Percentiles rank a stretch among this genome's conserved stretches.
phyloP scores from a whole-genome alignment of 2,329 filamentous ascomycete species.

The Neobulgaria alba region DNA sequence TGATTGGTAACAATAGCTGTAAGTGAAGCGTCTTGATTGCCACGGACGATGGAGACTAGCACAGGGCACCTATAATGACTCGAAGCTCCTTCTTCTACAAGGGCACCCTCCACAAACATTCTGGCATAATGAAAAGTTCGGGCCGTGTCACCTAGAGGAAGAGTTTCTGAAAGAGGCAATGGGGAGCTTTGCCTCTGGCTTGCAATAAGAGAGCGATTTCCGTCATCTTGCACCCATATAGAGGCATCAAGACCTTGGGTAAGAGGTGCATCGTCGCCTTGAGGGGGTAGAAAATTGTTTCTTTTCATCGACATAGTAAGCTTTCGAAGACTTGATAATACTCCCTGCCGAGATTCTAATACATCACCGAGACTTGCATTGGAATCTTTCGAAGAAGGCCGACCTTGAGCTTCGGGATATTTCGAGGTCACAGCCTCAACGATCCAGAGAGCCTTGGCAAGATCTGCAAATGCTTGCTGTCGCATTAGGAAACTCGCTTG shows the following conservation, averaged over 20 bases:
- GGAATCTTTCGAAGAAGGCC: conserved; percentile 13
- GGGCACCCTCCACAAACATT: conserved; percentile 63
- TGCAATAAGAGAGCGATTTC: conserved; percentile 21
- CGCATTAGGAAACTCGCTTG: conserved; percentile 46
- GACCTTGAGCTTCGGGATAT: conserved; percentile 15
- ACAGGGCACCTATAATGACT: conserved; percentile 64
- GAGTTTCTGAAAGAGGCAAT: conserved; percentile 49
- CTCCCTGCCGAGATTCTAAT: conserved; percentile 41
- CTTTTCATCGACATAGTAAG: conserved; percentile 75
- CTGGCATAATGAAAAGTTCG: conserved; percentile 72
- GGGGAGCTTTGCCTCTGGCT: conserved; percentile 21
- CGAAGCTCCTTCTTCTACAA: conserved; percentile 64
- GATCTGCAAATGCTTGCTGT: conserved; percentile 75
- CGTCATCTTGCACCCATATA: conserved; percentile 67
- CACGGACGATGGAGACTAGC: conserved; percentile 66
- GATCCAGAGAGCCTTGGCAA: conserved; percentile 86
- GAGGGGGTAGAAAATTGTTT: conserved; percentile 65
- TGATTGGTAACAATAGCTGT: conserved; percentile 72
- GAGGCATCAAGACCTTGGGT: conserved; percentile 71
- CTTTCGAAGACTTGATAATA: conserved; percentile 61
- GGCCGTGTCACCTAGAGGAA: conserved; percentile 69
- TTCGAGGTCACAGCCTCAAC: conserved; percentile 39
- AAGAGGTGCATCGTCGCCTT: conserved; percentile 56
- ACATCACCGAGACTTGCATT: conserved; percentile 32
- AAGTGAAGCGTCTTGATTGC: conserved; percentile 58